Evolutionary conservation across 2,329 filamentous ascomycete species (phyloP).

Genomic region (Phyllosticta paracitricarpa): DNA sequence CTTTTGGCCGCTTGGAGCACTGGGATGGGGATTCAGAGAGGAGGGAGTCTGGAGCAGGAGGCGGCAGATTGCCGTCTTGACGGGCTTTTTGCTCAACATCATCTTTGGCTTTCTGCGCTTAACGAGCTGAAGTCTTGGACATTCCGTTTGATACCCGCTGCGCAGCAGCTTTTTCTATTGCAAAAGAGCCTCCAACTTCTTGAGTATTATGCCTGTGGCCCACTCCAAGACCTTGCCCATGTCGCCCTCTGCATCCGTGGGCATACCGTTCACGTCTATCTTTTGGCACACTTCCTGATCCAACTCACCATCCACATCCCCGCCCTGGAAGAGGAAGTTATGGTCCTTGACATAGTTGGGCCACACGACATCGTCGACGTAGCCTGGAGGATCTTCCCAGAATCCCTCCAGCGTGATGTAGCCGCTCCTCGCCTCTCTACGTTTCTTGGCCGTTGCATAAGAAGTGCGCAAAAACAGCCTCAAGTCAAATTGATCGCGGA

Average conservation of each 20-base stretch:
- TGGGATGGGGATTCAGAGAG: constrained; percentile 77
- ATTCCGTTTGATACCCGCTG: constrained; percentile 6
- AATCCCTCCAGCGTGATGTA: constrained; percentile 79
- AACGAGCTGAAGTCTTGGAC: neutral
- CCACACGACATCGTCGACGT: constrained; percentile 93
- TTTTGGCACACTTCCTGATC: constrained; percentile 31
- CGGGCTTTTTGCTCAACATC: constrained; percentile 72
- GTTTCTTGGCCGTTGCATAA: constrained; percentile 51
- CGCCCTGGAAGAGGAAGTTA: constrained; percentile 64
- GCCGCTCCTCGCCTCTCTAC: constrained; percentile 59
- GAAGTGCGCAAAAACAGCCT: constrained; percentile 65
- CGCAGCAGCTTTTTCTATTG: constrained; percentile 3
- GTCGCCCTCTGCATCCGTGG: constrained; percentile 23
- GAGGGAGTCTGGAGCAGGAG: constrained; percentile 78
- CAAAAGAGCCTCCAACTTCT: neutral
- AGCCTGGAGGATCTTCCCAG: constrained; percentile 89
- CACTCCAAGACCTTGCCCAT: constrained; percentile 16
- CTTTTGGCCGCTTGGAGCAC: constrained; percentile 82
- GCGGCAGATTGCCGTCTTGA: constrained; percentile 76
- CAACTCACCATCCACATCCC: constrained; percentile 52
- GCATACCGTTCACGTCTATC: constrained; percentile 29
- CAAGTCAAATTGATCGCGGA: constrained; percentile 57
- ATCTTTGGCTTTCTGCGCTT: constrained; percentile 59
- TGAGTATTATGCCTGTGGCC: constrained; percentile 1
- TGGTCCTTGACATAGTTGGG: constrained; percentile 83